Percentiles rank a stretch among this genome's conserved stretches.
These are phyloP conservation scores for Coccinonectria pachysandricola DNA, from an alignment of 2,329 filamentous ascomycete genomes.

Conservation along the genomic window DNA sequence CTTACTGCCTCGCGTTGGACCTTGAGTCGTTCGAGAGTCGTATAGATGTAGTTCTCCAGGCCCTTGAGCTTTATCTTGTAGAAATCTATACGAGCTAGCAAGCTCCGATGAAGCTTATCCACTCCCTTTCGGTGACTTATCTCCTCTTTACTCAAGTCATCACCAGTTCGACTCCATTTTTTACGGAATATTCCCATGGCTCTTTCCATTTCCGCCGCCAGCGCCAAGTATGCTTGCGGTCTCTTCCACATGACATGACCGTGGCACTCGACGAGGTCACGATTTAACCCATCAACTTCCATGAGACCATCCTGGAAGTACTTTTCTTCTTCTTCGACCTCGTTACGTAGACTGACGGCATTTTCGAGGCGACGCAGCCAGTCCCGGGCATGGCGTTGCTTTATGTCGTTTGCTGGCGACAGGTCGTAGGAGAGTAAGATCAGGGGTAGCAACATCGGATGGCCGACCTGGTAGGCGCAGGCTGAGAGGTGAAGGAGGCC, in stretches of 20 bases:
- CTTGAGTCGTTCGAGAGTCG: constrained; percentile 48
- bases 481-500: constrained; percentile 39
- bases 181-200: constrained; percentile 36
- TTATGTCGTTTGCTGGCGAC: constrained; percentile 44
- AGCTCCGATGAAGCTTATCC: constrained; percentile 39
- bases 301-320: constrained; percentile 43
- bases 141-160: constrained; percentile 8
- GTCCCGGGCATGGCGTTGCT: constrained; percentile 52
- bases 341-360: constrained; percentile 49
- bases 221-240: constrained; percentile 48
- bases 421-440: constrained; percentile 51
- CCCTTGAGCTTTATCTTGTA: constrained; percentile 51
- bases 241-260: constrained; percentile 53
- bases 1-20: constrained; percentile 52
- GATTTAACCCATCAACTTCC: constrained; percentile 49
- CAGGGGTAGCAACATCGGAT: constrained; percentile 48
- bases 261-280: constrained; percentile 54
- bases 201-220: constrained; percentile 37
- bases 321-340: constrained; percentile 45
- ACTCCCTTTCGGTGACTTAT: constrained; percentile 21
- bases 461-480: constrained; percentile 39
- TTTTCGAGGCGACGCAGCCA: constrained; percentile 52
- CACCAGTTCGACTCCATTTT: constrained; percentile 13
- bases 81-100: constrained; percentile 46
- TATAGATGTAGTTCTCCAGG: constrained; percentile 52